These are phyloP conservation scores for Aphanomyces stellatus DNA, from an alignment of 352 stramenopile species.

Conservation along the genomic window DNA sequence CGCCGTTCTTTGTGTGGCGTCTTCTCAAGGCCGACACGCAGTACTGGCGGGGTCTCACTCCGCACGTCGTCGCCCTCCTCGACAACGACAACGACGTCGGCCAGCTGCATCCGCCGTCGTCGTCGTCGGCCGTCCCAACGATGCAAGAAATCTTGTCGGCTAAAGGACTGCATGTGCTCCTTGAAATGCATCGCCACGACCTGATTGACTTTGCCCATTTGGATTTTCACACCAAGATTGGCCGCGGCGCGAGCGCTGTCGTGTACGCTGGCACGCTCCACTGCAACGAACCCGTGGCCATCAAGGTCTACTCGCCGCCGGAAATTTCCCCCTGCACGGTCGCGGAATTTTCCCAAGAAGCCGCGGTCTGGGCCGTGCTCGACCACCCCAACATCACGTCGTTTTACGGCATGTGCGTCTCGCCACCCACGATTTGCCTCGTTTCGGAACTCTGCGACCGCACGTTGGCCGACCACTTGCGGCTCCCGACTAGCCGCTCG, in stretches of 20 bases:
- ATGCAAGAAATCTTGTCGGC: conserved; percentile 30
- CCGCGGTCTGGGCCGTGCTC: conserved; percentile 55
- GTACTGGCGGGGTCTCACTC: conserved; percentile 57
- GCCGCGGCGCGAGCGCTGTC: conserved; percentile 37
- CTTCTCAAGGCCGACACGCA: conserved; percentile 61
- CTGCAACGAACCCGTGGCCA: conserved; percentile 42
- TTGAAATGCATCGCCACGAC: conserved; percentile 18
- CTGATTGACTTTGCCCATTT: conserved; percentile 21
- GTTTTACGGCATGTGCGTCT: conserved; percentile 81
- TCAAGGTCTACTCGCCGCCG: conserved; percentile 69
- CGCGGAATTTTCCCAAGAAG: conserved; percentile 75
- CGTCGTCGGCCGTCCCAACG: no score
- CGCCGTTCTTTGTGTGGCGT: conserved; percentile 59
- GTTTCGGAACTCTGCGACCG: conserved; percentile 49
- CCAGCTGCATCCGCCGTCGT: no score
- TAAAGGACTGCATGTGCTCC: conserved; percentile 18
- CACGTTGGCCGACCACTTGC: conserved; percentile 32
- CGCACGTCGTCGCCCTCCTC: conserved; percentile 35
- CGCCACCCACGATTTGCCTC: conserved; percentile 58
- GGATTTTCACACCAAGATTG: conserved; percentile 1
- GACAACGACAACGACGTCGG: not conserved
- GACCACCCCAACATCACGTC: conserved; percentile 68
- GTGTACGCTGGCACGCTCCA: conserved; percentile 59
- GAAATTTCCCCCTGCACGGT: conserved; percentile 52
- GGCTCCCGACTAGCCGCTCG: not conserved